Conservation (phyloP, 225 moss, liverwort and hornwort species). For the Takakia lepidozioides region DNA sequence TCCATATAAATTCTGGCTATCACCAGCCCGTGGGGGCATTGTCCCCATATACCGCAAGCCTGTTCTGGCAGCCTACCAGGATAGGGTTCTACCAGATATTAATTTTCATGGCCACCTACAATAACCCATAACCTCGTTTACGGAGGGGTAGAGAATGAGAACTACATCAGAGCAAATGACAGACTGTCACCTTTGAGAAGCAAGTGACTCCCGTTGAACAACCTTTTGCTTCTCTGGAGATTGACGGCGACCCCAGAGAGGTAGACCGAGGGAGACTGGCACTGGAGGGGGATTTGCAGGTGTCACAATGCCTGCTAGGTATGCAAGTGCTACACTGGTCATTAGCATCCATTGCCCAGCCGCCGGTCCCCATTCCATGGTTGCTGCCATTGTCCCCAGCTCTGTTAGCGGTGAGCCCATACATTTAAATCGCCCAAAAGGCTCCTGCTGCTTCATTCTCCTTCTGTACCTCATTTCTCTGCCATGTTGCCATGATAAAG, state of each 20-base stretch:
- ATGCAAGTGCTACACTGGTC: constrained; percentile 46
- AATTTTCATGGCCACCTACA: no score
- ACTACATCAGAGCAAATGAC: no score
- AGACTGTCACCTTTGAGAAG: no score
- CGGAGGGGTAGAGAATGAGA: no score
- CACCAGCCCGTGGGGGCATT: no score
- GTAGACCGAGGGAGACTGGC: constrained; percentile 6
- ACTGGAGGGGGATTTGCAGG: constrained; percentile 17
- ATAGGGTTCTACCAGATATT: no score
- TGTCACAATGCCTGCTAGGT: constrained; percentile 48
- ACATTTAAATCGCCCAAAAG: constrained; percentile 9
- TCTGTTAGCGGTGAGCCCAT: constrained; percentile 23
- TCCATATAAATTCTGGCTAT: no score
- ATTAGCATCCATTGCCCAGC: constrained; percentile 52
- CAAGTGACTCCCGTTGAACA: no score
- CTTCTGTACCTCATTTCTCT: constrained; percentile 10
- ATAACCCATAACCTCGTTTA: no score
- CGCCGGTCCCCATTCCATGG: constrained; percentile 48
- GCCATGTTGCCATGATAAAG: not conserved
- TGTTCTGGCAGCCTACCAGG: no score
- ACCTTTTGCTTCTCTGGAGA: no score
- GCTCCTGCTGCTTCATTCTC: constrained; percentile 7
- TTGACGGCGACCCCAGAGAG: constrained; percentile 4
- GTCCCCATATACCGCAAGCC: no score
- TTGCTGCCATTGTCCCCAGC: constrained; percentile 30